Evolutionary conservation across 768 basidiomycete species (phyloP).

Genomic region (Russula dissimulans): DNA sequence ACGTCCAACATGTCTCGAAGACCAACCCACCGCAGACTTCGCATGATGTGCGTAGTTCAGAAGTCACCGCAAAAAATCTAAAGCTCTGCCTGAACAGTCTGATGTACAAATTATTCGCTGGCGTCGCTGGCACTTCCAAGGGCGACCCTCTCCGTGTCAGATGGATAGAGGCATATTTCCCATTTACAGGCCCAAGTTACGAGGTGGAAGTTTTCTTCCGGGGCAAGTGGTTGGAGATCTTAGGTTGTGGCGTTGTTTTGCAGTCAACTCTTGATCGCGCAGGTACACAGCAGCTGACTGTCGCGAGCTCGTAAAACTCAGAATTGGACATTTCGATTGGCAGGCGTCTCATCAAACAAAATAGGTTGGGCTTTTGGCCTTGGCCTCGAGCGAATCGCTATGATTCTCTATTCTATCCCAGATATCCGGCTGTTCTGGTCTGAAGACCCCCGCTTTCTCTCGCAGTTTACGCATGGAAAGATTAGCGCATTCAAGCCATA

Average conservation of each 20-base stretch:
- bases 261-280: slow-evolving; percentile 84
- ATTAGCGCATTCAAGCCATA: slow-evolving; percentile 84
- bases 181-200: slow-evolving; percentile 95
- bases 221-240: slow-evolving; percentile 94
- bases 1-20: slow-evolving; percentile 61
- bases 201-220: slow-evolving; percentile 96
- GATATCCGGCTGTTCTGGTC: slow-evolving; percentile 99
- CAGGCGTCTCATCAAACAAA: slow-evolving; percentile 67
- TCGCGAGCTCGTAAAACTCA: not conserved
- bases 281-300: slow-evolving; percentile 41
- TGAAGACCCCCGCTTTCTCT: slow-evolving; percentile 72
- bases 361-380: slow-evolving; percentile 98
- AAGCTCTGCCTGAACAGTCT: slow-evolving; percentile 86
- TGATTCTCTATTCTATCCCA: slow-evolving; percentile 94
- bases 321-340: not conserved
- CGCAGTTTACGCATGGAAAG: slow-evolving; percentile 70
- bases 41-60: slow-evolving; percentile 68
- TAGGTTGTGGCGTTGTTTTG: slow-evolving; percentile 86
- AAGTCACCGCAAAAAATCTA: slow-evolving; percentile 71
- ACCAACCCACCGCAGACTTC: slow-evolving; percentile 73
- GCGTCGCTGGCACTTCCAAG: slow-evolving; percentile 37
- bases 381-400: slow-evolving; percentile 93
- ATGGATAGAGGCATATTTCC: slow-evolving; percentile 98
- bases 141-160: slow-evolving; percentile 76
- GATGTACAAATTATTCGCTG: slow-evolving; percentile 74